Conservation (phyloP, 139 green algal genomes). For the Chloropicon primus region DNA sequence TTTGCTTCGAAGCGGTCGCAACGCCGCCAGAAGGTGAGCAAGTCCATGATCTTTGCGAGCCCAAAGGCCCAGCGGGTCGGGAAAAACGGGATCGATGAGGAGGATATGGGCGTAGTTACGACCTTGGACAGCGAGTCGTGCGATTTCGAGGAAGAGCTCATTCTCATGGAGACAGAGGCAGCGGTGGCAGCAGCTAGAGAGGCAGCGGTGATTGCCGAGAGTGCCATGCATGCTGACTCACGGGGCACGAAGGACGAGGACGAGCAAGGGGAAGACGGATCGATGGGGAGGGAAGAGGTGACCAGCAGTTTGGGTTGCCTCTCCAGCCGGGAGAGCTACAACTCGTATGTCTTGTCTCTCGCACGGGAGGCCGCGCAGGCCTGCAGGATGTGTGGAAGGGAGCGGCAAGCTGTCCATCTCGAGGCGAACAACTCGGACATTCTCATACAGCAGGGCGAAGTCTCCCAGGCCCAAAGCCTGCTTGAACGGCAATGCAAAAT, state of each 20-base stretch:
- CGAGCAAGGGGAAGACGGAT: no score
- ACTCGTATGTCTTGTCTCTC: not conserved
- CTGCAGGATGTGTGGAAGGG: not conserved
- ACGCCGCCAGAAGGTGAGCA: not conserved
- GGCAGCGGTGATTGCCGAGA: not conserved
- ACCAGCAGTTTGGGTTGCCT: not conserved
- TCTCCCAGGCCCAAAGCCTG: not conserved
- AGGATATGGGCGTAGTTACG: no score
- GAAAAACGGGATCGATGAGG: not conserved
- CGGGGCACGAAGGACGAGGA: no score
- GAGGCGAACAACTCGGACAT: not conserved
- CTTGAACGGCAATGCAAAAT: not conserved
- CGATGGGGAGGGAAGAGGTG: no score
- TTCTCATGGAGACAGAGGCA: not conserved
- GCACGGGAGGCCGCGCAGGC: not conserved
- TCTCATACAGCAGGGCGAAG: not conserved
- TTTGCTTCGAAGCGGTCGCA: not conserved
- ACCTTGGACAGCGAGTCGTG: not conserved
- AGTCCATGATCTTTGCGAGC: not conserved
- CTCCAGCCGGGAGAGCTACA: not conserved
- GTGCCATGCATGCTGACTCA: not conserved
- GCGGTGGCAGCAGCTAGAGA: not conserved
- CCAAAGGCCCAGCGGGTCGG: not conserved
- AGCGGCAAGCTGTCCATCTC: not conserved
- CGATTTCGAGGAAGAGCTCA: not conserved